phyloP scores from a whole-genome alignment of 2,329 filamentous ascomycete genomes.

The Aspergillus puulaauensis region DNA sequence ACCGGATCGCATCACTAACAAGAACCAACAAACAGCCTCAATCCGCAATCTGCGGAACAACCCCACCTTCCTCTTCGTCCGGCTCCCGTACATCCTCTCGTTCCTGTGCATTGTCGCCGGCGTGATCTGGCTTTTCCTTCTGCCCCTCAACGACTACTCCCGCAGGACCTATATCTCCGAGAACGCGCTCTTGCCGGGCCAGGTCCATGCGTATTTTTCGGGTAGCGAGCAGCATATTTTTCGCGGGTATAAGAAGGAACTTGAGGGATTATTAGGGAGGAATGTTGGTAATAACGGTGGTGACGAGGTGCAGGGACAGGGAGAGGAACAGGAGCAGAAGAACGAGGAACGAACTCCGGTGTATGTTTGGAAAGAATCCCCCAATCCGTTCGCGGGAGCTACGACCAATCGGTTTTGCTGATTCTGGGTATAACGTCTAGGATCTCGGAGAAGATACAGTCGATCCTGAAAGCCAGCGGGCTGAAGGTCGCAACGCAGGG shows the following conservation, averaged over 20 bases:
- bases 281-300: conserved; percentile 12
- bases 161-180: conserved; percentile 94
- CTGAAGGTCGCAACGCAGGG: conserved; percentile 86
- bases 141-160: conserved; percentile 88
- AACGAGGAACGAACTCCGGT: conserved; percentile 25
- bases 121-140: conserved; percentile 82
- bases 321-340: conserved; percentile 10
- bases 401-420: conserved; percentile 9
- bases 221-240: conserved; percentile 96
- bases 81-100: conserved; percentile 84
- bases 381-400: background rate
- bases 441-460: conserved; percentile 69
- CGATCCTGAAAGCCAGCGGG: conserved; percentile 74
- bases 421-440: conserved; percentile 19
- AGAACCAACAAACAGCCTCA: conserved; percentile 27
- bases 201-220: conserved; percentile 96
- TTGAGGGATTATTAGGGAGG: conserved; percentile 52
- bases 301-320: conserved; percentile 5
- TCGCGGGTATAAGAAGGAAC: conserved; percentile 82
- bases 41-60: conserved; percentile 67
- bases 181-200: conserved; percentile 90
- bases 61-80: conserved; percentile 68
- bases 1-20: conserved; percentile 15
- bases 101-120: conserved; percentile 81
- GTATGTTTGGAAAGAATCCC: conserved; percentile 19